Conservation (phyloP, 2,329 filamentous ascomycete species). For the Monilinia aucupariae region DNA sequence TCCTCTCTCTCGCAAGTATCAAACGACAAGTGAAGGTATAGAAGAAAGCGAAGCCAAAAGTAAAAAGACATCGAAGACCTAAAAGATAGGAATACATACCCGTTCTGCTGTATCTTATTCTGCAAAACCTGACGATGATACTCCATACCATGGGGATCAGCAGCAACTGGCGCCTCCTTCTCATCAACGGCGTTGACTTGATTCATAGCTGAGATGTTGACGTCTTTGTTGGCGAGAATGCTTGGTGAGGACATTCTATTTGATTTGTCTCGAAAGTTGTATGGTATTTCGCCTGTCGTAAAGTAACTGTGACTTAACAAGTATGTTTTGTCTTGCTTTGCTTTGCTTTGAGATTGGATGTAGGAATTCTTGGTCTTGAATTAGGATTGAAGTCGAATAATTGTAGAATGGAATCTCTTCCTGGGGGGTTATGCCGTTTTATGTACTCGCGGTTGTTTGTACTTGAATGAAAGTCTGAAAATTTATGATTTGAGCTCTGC, state of each 20-base stretch:
- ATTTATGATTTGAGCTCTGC: slow-evolving; percentile 15
- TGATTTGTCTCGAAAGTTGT: slow-evolving; percentile 8
- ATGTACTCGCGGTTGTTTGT: slow-evolving; percentile 1
- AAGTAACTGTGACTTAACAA: not conserved
- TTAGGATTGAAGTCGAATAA: not conserved
- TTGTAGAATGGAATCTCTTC: not conserved
- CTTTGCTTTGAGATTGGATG: not conserved
- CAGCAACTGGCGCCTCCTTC: slow-evolving; percentile 15
- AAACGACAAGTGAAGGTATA: not conserved
- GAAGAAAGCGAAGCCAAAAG: not conserved
- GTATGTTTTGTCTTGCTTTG: no score
- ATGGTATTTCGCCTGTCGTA: not conserved
- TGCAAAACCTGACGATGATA: slow-evolving; percentile 72
- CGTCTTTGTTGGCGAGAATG: slow-evolving; percentile 60
- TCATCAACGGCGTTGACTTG: slow-evolving; percentile 24
- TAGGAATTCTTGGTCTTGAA: not conserved
- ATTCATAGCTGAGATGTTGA: slow-evolving; percentile 49
- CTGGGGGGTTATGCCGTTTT: slow-evolving; percentile 9
- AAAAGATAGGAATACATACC: slow-evolving; percentile 44
- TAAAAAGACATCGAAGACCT: not conserved
- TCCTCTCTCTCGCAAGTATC: not conserved
- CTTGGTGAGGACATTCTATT: slow-evolving; percentile 46
- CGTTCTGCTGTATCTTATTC: slow-evolving; percentile 61
- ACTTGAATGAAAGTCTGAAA: not conserved
- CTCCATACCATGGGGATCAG: slow-evolving; percentile 61